Percentiles rank a stretch among this genome's conserved stretches.
Conservation (phyloP, 139 green algal species). For the Tetradesmus lagerheimii region DNA sequence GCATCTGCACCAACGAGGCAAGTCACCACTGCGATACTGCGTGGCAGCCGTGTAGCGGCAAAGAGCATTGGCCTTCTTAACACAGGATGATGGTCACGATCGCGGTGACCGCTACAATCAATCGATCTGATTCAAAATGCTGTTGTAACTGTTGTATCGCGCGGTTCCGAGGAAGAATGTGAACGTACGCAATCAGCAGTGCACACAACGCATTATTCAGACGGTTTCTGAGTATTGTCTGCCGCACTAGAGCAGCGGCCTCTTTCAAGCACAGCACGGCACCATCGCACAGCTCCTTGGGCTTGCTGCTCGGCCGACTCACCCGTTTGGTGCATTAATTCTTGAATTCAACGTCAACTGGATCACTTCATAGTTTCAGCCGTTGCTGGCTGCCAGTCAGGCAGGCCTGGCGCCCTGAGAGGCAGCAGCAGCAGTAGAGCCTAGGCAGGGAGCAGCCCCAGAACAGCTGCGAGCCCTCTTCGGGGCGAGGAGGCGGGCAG, state of each 20-base stretch:
- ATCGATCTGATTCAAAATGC: background rate
- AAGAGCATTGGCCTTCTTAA: too few relatives aligned
- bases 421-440: constrained; percentile 1
- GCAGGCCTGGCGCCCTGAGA: background rate
- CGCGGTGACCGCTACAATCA: too few relatives aligned
- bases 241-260: background rate
- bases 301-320: background rate
- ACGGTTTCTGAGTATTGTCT: background rate
- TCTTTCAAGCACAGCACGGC: background rate
- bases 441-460: background rate
- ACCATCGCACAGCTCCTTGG: background rate
- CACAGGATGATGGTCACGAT: too few relatives aligned
- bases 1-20: too few relatives aligned
- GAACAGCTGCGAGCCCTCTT: background rate
- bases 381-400: background rate
- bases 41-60: too few relatives aligned
- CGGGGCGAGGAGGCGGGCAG: background rate
- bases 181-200: background rate
- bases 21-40: too few relatives aligned
- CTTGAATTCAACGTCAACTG: too few relatives aligned
- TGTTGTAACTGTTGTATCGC: background rate
- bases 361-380: too few relatives aligned
- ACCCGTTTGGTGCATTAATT: background rate
- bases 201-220: background rate
- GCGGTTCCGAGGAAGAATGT: background rate